Conservation (phyloP, 2,329 filamentous ascomycete species). For the Pseudocercospora eumusae region DNA sequence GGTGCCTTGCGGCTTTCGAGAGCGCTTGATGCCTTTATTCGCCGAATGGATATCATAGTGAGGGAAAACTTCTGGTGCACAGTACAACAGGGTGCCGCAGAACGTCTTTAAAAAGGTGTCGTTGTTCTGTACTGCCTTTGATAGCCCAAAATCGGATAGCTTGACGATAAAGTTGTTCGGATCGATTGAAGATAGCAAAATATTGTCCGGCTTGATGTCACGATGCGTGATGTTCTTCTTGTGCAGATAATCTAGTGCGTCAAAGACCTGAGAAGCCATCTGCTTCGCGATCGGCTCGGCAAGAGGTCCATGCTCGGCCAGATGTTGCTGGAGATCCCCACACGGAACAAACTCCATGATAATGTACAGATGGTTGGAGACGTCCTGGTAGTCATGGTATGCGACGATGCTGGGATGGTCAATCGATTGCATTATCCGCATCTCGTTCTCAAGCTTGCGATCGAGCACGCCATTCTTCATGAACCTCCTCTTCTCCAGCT, state of each 20-base stretch:
- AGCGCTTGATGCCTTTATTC: slow-evolving; percentile 59
- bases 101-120: slow-evolving; percentile 94
- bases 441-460: slow-evolving; percentile 92
- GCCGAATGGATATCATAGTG: slow-evolving; percentile 69
- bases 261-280: slow-evolving; percentile 75
- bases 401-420: slow-evolving; percentile 87
- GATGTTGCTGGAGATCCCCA: slow-evolving; percentile 78
- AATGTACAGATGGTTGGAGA: slow-evolving; percentile 80
- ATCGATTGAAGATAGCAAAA: slow-evolving; percentile 72
- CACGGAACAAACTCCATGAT: slow-evolving; percentile 91
- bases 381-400: slow-evolving; percentile 86
- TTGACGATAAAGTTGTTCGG: slow-evolving; percentile 73
- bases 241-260: slow-evolving; percentile 84
- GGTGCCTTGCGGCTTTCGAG: slow-evolving; percentile 52
- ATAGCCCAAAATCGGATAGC: slow-evolving; percentile 92
- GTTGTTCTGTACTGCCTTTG: slow-evolving; percentile 81
- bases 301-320: slow-evolving; percentile 64
- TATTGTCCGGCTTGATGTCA: slow-evolving; percentile 99
- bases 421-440: slow-evolving; percentile 89
- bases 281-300: slow-evolving; percentile 67
- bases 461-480: slow-evolving; percentile 90
- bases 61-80: slow-evolving; percentile 93
- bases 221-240: slow-evolving; percentile 87
- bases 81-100: slow-evolving; percentile 93
- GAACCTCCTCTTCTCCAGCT: slow-evolving; percentile 88